phyloP scores from a whole-genome alignment of 2,329 filamentous ascomycete genomes.

The Phaeosphaeriaceae sp. region DNA sequence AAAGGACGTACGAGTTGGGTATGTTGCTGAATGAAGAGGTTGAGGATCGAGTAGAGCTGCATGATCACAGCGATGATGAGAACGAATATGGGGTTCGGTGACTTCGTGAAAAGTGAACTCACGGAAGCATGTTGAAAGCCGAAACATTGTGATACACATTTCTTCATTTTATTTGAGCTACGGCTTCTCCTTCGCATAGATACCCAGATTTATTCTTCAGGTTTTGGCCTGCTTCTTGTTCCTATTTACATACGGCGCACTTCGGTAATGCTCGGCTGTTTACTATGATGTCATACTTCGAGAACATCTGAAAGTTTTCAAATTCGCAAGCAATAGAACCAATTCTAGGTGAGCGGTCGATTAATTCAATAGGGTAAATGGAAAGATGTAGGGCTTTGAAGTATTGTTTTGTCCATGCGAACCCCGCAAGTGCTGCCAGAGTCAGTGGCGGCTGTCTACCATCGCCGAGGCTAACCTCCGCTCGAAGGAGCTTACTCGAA shows the following conservation, averaged over 20 bases:
- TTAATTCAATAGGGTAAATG: not conserved
- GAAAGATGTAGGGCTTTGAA: not conserved
- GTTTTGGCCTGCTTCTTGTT: not conserved
- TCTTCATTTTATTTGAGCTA: not conserved
- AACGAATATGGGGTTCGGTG: conserved; percentile 3
- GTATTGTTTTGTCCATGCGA: not conserved
- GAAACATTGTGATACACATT: not conserved
- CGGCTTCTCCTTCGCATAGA: not conserved
- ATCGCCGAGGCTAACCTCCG: conserved; percentile 30
- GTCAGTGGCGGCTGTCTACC: conserved; percentile 2
- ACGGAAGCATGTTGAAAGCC: not conserved
- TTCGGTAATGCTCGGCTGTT: not conserved
- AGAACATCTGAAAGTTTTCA: not conserved
- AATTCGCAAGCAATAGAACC: not conserved
- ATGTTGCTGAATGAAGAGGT: conserved; percentile 71
- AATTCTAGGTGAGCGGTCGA: not conserved
- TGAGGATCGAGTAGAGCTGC: conserved; percentile 56
- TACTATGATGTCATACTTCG: not conserved
- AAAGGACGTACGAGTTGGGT: conserved; percentile 72
- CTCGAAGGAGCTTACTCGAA: conserved; percentile 21
- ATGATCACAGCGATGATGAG: conserved; percentile 19
- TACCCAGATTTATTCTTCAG: not conserved
- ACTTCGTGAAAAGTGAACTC: not conserved
- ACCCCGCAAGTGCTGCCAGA: conserved; percentile 18
- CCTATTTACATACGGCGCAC: not conserved